Conservation (phyloP, 805 yeast species). For the Tetrapisispora taiwanensis region DNA sequence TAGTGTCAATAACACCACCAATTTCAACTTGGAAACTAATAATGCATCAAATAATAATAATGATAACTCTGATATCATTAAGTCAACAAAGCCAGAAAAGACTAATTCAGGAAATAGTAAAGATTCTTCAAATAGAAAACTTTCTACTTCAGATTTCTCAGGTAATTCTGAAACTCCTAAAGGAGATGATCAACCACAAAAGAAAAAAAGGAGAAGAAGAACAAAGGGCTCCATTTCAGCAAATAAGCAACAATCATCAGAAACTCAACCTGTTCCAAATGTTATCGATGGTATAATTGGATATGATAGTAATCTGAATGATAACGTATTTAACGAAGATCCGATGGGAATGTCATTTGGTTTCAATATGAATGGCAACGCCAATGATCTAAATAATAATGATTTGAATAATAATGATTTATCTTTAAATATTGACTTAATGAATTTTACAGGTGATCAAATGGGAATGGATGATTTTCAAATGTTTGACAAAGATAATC, state of each 20-base stretch:
- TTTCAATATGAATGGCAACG: background rate
- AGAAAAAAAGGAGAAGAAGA: conserved; percentile 2
- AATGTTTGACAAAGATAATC: conserved; percentile 4
- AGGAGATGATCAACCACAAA: background rate
- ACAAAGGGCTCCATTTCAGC: background rate
- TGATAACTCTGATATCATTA: background rate
- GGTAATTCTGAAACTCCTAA: background rate
- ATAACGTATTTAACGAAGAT: background rate
- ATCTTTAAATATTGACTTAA: background rate
- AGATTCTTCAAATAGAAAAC: background rate
- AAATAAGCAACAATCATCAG: background rate
- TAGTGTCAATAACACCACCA: conserved; percentile 3
- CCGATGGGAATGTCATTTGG: background rate
- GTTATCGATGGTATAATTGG: background rate
- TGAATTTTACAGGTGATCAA: background rate
- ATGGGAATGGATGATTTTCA: conserved; percentile 3
- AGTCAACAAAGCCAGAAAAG: background rate
- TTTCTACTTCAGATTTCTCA: background rate
- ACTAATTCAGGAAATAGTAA: background rate
- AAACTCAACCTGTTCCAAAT: background rate
- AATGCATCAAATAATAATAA: background rate
- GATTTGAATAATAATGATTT: conserved; percentile 1
- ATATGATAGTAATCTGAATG: background rate
- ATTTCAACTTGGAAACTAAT: background rate
- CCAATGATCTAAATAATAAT: background rate